Evolutionary conservation across 306 rosid genomes (phyloP).

Genomic region (Trifolium subterraneum): DNA sequence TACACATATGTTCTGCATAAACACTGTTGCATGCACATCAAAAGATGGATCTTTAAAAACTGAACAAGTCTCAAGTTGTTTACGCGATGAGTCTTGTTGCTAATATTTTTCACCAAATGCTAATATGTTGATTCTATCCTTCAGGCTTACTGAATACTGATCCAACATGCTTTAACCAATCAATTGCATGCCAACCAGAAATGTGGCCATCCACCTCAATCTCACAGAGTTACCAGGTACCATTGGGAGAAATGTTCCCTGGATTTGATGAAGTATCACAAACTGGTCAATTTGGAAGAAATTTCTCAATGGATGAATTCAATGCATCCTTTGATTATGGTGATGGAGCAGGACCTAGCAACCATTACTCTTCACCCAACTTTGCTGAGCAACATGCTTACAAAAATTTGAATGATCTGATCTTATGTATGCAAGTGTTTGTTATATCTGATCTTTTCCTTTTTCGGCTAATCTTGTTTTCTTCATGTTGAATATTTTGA

Average conservation of each 20-base stretch:
- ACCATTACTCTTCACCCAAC: not conserved
- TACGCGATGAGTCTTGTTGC: not conserved
- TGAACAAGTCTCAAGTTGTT: not conserved
- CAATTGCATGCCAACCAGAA: too few species aligned
- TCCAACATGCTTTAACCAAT: not conserved
- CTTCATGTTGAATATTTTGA: too few species aligned
- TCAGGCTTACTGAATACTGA: slow-evolving; percentile 8
- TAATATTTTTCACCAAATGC: too few species aligned
- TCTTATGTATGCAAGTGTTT: too few species aligned
- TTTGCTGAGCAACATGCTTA: not conserved
- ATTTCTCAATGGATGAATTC: slow-evolving; percentile 37
- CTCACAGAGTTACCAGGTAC: not conserved
- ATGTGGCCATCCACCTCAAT: not conserved
- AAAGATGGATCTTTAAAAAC: too few species aligned
- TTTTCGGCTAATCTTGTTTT: too few species aligned
- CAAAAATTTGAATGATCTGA: too few species aligned
- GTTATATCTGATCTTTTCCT: too few species aligned
- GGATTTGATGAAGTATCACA: not conserved
- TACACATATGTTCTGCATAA: not conserved
- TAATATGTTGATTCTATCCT: not conserved
- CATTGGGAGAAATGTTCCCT: not conserved
- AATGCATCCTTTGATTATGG: not conserved
- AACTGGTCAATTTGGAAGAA: slow-evolving; percentile 7
- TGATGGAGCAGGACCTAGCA: slow-evolving; percentile 28
- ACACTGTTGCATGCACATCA: not conserved